Base-by-base conservation (phyloP, 2,329 filamentous ascomycete genomes). In the Chaetomiaceae sp. region DNA sequence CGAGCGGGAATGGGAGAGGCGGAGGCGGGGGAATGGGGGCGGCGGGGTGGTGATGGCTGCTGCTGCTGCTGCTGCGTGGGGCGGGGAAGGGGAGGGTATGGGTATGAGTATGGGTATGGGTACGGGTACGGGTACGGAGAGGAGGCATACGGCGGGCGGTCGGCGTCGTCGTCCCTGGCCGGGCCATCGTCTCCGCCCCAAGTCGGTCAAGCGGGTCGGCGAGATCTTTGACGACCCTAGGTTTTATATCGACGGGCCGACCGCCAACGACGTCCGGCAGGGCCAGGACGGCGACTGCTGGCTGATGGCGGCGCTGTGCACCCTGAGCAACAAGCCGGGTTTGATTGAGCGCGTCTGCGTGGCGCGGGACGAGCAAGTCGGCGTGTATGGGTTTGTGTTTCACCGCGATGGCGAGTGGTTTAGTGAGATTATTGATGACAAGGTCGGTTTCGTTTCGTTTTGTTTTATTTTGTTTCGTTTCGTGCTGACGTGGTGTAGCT, bases 381-480 rank as follows among this genome's bases (percentile, higher is more conserved):
- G 89, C 11, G 87, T 92, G 1, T 94, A 94, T 61, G 89, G 89
- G 1, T 94, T 94, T 60, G 87, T 94, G 10, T 92, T 94, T 65
- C 82, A 87, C 68, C 80, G 88, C 60, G 89, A 92, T 61, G 87
- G 87, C 18, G 86, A 88, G 66, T 92, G 87, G 77, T 72, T 78
- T 58, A 79, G 75, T 1, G 77, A 79, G 65, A 78, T 81, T 59
- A 78, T 81, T 36, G 78, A 81, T 50, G 78, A 81, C 62, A 79
- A 79, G 58, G 71, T 74, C 59, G 18, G 43, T 40, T 21, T 40
- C 6, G 9, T 20, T 21, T 20, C n/a, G 6, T 21, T 20, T 38
- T n/a, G 10, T n/a, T 16, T 16, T 37, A 16, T 37, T 38, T 6
- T 32, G 4, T 9, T 5, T 27, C 21, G 4, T 21, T 10, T 27